Percentiles rank a stretch among this genome's conserved stretches.
These are phyloP conservation scores for Diaporthe batatas DNA, from an alignment of 2,329 filamentous ascomycete genomes.

Conservation along the genomic window DNA sequence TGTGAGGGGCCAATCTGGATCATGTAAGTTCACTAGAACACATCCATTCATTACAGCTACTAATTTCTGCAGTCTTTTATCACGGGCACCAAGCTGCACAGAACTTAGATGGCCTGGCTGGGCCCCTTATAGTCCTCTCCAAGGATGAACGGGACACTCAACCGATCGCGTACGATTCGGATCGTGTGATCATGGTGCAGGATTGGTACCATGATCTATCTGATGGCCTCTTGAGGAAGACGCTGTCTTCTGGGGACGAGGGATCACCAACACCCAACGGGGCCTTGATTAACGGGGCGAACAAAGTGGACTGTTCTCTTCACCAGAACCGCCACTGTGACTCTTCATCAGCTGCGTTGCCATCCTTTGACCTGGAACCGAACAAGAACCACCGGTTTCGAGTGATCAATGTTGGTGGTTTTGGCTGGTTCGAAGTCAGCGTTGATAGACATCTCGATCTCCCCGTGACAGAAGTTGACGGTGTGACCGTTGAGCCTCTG, in stretches of 20 bases:
- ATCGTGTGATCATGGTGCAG: conserved; percentile 74
- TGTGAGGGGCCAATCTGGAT: conserved; percentile 50
- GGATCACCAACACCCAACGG: conserved; percentile 60
- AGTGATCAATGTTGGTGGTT: conserved; percentile 78
- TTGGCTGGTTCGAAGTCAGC: conserved; percentile 79
- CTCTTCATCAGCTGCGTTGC: conserved; percentile 52
- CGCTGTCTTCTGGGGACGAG: conserved; percentile 58
- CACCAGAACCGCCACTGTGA: conserved; percentile 60
- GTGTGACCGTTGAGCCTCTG: conserved; percentile 72
- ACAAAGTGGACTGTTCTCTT: conserved; percentile 55
- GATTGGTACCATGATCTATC: conserved; percentile 77
- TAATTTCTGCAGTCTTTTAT: conserved; percentile 50
- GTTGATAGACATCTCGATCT: conserved; percentile 72
- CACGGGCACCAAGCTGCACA: conserved; percentile 70
- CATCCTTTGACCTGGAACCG: conserved; percentile 62
- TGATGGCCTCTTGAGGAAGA: conserved; percentile 53
- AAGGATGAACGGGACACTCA: conserved; percentile 64
- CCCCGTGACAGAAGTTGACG: conserved; percentile 77
- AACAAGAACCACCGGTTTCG: conserved; percentile 74
- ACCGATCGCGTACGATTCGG: conserved; percentile 65
- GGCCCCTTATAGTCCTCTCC: conserved; percentile 73
- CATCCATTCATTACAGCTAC: not conserved
- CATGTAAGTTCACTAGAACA: conserved; percentile 49
- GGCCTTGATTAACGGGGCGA: conserved; percentile 59
- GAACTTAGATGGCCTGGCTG: conserved; percentile 76